Conservation (phyloP, 129 eudicot genomes). For the Saposhnikovia divaricata region DNA sequence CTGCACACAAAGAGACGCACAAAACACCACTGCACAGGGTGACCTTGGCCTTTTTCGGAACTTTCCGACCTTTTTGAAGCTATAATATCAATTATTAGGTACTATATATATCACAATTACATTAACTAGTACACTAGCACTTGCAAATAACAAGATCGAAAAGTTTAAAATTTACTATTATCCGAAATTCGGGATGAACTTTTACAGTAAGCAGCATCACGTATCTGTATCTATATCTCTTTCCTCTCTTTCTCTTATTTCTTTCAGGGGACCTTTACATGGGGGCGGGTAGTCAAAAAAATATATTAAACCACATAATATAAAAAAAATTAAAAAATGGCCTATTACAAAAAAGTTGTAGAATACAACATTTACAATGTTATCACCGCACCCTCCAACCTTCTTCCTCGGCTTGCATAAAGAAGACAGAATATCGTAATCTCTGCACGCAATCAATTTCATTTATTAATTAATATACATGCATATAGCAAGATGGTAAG, state of each 20-base stretch:
- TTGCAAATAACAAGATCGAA: neutral
- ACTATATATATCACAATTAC: too few relatives aligned
- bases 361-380: neutral
- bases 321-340: neutral
- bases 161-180: neutral
- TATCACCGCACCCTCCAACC: constrained; percentile 45
- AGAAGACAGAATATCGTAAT: constrained; percentile 51
- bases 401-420: constrained; percentile 69
- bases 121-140: neutral
- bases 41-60: too few relatives aligned
- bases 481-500: neutral
- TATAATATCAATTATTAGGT: too few relatives aligned
- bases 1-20: too few relatives aligned
- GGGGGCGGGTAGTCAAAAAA: constrained; percentile 22
- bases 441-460: constrained; percentile 46
- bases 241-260: constrained; percentile 4
- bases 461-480: neutral
- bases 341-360: neutral
- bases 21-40: neutral
- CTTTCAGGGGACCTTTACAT: neutral
- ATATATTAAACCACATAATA: constrained; percentile 32
- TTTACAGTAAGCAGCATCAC: neutral
- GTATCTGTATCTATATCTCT: neutral
- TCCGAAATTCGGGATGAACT: neutral
- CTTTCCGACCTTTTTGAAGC: too few relatives aligned